These are phyloP conservation scores for Monosporascus sp. DNA, from an alignment of 2,329 filamentous ascomycete species.

Conservation along the genomic window DNA sequence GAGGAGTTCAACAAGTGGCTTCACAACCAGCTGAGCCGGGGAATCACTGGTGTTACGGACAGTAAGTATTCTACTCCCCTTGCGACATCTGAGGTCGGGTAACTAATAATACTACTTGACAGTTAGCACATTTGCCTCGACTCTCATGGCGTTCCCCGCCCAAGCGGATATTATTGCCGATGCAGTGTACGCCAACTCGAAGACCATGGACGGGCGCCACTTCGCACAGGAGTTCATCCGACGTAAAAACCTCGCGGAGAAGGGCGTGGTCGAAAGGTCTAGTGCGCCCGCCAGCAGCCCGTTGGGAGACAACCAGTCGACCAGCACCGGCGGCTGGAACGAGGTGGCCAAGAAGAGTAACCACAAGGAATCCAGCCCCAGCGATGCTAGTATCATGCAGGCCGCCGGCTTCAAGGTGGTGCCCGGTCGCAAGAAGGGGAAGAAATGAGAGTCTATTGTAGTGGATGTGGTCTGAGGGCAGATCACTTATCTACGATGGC, in stretches of 20 bases:
- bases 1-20: constrained; percentile 97
- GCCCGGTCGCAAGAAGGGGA: constrained; percentile 84
- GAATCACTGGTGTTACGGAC: constrained; percentile 51
- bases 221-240: constrained; percentile 94
- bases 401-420: constrained; percentile 83
- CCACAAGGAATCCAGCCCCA: constrained; percentile 38
- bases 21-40: constrained; percentile 69
- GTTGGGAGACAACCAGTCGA: constrained; percentile 37
- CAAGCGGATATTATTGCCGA: constrained; percentile 83
- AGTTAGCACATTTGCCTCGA: constrained; percentile 78
- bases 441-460: constrained; percentile 45
- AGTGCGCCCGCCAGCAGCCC: constrained; percentile 47
- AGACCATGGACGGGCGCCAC: constrained; percentile 85
- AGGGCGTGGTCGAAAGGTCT: constrained; percentile 72
- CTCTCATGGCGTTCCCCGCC: constrained; percentile 67
- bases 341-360: constrained; percentile 94
- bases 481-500: no score
- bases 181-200: constrained; percentile 78
- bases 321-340: constrained; percentile 67
- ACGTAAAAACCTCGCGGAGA: constrained; percentile 87
- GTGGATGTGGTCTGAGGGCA: neutral
- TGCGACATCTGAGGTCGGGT: neutral
- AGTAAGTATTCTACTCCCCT: constrained; percentile 35
- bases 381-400: constrained; percentile 35
- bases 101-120: constrained; percentile 1